A percentile compares a stretch with the other conserved stretches of the same genome.
phyloP scores from a whole-genome alignment of 352 stramenopile species.

The Blastocystis hominis region DNA sequence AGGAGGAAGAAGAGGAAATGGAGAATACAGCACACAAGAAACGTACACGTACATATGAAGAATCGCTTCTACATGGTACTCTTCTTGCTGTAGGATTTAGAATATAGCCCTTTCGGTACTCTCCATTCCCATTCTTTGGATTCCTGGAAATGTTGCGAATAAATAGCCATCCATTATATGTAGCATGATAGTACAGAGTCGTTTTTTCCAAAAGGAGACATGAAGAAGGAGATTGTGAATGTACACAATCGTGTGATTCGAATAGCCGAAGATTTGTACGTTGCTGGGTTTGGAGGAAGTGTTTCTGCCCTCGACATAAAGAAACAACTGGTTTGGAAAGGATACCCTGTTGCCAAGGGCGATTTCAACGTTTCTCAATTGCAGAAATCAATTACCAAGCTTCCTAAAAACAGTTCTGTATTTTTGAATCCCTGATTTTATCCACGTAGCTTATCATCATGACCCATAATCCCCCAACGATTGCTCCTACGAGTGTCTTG shows the following conservation, averaged over 20 bases:
- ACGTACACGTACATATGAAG: no score
- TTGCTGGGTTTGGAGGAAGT: slow-evolving; percentile 17
- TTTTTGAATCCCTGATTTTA: no score
- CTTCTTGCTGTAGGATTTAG: neutral
- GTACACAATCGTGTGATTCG: neutral
- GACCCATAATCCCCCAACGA: neutral
- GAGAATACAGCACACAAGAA: neutral
- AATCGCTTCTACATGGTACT: no score
- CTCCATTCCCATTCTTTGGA: neutral
- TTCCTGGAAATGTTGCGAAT: slow-evolving; percentile 22
- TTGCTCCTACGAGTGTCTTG: neutral
- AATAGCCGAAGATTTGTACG: neutral
- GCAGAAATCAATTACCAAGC: neutral
- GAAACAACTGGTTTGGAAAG: neutral
- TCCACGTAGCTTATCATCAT: neutral
- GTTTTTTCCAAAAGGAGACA: neutral
- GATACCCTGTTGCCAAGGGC: neutral
- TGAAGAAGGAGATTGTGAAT: neutral
- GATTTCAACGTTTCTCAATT: neutral
- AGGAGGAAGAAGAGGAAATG: neutral
- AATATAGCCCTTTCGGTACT: neutral
- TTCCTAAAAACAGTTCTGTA: slow-evolving; percentile 14
- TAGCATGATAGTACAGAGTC: slow-evolving; percentile 29
- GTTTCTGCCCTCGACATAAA: neutral
- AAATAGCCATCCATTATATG: neutral